A percentile compares a stretch with the other conserved stretches of the same genome.
Evolutionary conservation across 805 yeast genomes (phyloP).

Genomic region (Candida alai): DNA sequence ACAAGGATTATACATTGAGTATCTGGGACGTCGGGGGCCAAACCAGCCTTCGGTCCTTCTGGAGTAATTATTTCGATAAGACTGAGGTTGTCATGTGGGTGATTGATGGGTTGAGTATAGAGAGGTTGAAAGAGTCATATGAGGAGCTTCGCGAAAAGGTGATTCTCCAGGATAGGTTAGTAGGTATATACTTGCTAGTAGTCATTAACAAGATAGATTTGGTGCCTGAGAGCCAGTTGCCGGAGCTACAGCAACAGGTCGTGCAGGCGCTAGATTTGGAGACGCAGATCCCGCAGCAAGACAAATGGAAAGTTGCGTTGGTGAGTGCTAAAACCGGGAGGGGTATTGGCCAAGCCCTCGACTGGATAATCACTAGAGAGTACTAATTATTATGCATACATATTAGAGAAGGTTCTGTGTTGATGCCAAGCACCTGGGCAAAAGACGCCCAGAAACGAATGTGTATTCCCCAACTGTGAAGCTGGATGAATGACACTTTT

Average conservation of each 20-base stretch:
- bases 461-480: too few species aligned
- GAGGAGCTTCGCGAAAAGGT: constrained; percentile 59
- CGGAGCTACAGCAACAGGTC: constrained; percentile 12
- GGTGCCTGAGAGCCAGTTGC: constrained; percentile 22
- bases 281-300: constrained; percentile 16
- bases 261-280: constrained; percentile 16
- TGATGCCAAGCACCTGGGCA: too few species aligned
- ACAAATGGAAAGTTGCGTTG: constrained; percentile 23
- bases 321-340: constrained; percentile 36
- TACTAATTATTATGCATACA: constrained; percentile 8
- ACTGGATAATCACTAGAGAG: constrained; percentile 23
- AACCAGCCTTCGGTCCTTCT: constrained; percentile 35
- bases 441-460: too few species aligned
- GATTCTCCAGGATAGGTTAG: constrained; percentile 61
- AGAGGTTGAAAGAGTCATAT: constrained; percentile 62
- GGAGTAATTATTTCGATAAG: constrained; percentile 86
- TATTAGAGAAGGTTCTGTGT: too few species aligned
- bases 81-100: constrained; percentile 81
- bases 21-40: constrained; percentile 87
- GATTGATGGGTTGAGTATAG: constrained; percentile 61
- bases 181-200: constrained; percentile 64
- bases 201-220: constrained; percentile 75
- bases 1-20: constrained; percentile 45
- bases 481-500: too few species aligned
- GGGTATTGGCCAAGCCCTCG: constrained; percentile 22